Percentiles rank a stretch among this genome's conserved stretches.
Conservation (phyloP, 345 rosid species). For the Aethionema arabicum region DNA sequence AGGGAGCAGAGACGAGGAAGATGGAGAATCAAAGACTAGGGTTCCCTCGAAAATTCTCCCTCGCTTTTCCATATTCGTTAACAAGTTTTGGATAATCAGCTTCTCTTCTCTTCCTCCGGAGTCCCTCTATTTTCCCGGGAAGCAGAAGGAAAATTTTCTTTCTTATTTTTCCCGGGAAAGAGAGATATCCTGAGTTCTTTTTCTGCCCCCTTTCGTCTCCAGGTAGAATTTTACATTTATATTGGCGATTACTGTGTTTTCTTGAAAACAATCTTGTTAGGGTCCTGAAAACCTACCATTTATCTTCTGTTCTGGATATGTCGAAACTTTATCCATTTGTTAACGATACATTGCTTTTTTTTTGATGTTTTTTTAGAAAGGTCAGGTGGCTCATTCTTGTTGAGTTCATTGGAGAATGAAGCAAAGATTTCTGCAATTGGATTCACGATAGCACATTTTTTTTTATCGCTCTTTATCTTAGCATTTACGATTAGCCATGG, state of each 20-base stretch:
- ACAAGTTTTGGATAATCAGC: neutral
- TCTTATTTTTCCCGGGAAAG: conserved; percentile 30
- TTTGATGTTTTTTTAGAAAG: conserved; percentile 3
- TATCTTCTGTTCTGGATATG: conserved; percentile 10
- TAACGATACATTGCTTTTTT: neutral
- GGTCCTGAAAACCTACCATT: conserved; percentile 2
- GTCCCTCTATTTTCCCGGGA: conserved; percentile 24
- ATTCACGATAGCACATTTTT: conserved; percentile 17
- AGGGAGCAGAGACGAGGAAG: conserved; percentile 32
- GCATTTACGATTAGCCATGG: conserved; percentile 48
- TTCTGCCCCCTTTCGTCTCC: conserved; percentile 10
- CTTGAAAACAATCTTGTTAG: conserved; percentile 12
- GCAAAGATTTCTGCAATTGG: conserved; percentile 25
- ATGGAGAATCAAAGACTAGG: conserved; percentile 27
- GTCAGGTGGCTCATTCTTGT: conserved; percentile 23
- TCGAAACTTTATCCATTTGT: conserved; percentile 6
- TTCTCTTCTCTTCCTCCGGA: neutral
- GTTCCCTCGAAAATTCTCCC: neutral
- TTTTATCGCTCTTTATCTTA: conserved; percentile 10
- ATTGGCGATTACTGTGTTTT: neutral
- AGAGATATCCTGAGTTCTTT: conserved; percentile 21
- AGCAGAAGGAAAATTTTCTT: conserved; percentile 4
- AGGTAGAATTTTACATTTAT: conserved; percentile 14
- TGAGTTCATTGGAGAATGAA: conserved; percentile 11
- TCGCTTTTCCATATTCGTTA: conserved; percentile 1